Evolutionary conservation across 257 asterid genomes (phyloP).

Genomic region (Coffea eugenioides): DNA sequence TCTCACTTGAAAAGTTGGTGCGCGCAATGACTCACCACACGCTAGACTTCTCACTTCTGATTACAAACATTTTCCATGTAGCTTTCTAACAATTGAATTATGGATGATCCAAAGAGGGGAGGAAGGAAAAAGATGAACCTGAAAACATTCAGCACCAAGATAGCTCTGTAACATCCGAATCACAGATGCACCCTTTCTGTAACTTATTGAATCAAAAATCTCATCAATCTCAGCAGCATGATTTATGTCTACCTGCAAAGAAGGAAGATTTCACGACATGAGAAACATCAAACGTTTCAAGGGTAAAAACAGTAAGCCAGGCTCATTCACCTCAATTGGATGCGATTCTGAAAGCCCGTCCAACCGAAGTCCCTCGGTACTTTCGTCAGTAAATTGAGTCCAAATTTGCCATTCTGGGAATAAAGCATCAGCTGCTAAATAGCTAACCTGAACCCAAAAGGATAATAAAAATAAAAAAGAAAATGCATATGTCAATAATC

Average conservation of each 20-base stretch:
- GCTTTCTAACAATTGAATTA: too few species aligned
- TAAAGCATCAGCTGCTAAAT: slow-evolving; percentile 79
- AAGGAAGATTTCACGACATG: not conserved
- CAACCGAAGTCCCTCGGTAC: slow-evolving; percentile 81
- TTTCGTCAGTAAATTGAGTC: slow-evolving; percentile 91
- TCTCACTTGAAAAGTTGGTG: not conserved
- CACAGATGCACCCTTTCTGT: slow-evolving; percentile 94
- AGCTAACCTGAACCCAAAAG: slow-evolving; percentile 68
- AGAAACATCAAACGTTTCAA: not conserved
- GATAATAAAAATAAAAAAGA: slow-evolving; percentile 8
- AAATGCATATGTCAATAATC: slow-evolving; percentile 11
- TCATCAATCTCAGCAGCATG: slow-evolving; percentile 94
- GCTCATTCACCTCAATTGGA: slow-evolving; percentile 71
- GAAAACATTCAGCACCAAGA: slow-evolving; percentile 87
- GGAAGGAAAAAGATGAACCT: slow-evolving; percentile 43
- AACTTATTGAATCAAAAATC: slow-evolving; percentile 93
- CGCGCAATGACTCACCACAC: not conserved
- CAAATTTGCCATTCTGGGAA: slow-evolving; percentile 95
- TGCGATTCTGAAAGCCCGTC: slow-evolving; percentile 96
- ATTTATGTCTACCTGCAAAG: slow-evolving; percentile 76
- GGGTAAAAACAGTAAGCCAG: not conserved
- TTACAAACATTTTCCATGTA: not conserved
- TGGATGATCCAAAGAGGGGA: not conserved
- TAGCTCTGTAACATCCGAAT: slow-evolving; percentile 93
- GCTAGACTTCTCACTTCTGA: not conserved